Conservation (phyloP, 495 filamentous ascomycete species). For the Delitschia confertaspora region DNA sequence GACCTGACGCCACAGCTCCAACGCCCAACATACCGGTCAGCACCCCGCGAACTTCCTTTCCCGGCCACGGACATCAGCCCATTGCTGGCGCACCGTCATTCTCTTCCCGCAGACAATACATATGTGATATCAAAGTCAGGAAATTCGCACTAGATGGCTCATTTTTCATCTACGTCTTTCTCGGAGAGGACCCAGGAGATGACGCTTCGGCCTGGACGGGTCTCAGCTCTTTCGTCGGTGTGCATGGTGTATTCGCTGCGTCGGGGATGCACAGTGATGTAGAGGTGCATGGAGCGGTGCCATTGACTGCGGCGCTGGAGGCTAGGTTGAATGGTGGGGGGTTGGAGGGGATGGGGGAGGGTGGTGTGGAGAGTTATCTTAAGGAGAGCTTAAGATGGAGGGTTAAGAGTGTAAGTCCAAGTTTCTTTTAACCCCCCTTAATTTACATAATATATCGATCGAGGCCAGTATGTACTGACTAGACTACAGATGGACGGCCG, state of each 20-base stretch:
- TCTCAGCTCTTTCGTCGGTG: conserved; percentile 44
- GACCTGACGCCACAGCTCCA: conserved; percentile 25
- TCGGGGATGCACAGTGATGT: conserved; percentile 1
- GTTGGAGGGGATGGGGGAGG: conserved; percentile 37
- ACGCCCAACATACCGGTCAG: background rate
- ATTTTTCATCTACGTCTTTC: conserved; percentile 53
- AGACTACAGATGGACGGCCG: conserved; percentile 29
- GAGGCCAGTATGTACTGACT: background rate
- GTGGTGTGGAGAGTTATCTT: conserved; percentile 40
- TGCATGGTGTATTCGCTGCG: conserved; percentile 40
- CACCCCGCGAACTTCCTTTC: too few species aligned
- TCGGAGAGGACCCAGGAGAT: conserved; percentile 39
- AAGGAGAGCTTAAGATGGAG: conserved; percentile 38
- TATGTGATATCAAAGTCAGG: conserved; percentile 49
- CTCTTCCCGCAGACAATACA: conserved; percentile 43
- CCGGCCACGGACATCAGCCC: too few species aligned
- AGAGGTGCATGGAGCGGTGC: conserved; percentile 45
- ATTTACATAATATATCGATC: too few species aligned
- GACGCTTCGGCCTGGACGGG: conserved; percentile 39
- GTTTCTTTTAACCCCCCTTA: background rate
- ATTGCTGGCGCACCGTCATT: conserved; percentile 14
- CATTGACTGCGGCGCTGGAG: conserved; percentile 47
- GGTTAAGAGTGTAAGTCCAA: conserved; percentile 27
- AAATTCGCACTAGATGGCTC: conserved; percentile 48
- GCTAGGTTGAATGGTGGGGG: conserved; percentile 34